phyloP scores from a whole-genome alignment of 805 yeast species.

The Kodamaea restingae region DNA sequence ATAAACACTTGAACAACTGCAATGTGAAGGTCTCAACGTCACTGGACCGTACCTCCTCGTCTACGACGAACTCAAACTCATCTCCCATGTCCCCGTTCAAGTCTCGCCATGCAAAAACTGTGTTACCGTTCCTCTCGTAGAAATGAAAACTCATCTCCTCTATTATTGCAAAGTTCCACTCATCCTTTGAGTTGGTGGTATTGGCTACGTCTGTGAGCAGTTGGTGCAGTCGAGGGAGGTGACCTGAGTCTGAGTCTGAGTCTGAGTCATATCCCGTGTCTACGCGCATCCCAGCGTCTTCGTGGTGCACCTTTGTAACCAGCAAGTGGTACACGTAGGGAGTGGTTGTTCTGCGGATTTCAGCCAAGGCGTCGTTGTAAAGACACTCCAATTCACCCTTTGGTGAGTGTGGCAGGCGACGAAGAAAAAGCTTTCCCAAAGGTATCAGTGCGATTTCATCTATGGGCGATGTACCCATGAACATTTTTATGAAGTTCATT shows the following conservation, averaged over 20 bases:
- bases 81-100: constrained; percentile 85
- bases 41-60: constrained; percentile 49
- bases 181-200: constrained; percentile 44
- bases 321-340: constrained; percentile 68
- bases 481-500: constrained; percentile 74
- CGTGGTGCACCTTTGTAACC: constrained; percentile 64
- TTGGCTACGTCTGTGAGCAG: constrained; percentile 26
- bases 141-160: constrained; percentile 55
- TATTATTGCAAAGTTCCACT: constrained; percentile 66
- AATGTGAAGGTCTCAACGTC: constrained; percentile 61
- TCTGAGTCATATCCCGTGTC: constrained; percentile 37
- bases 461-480: constrained; percentile 52
- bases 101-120: constrained; percentile 76
- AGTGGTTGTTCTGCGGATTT: constrained; percentile 63
- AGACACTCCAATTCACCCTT: constrained; percentile 82
- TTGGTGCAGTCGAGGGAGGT: constrained; percentile 17
- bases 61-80: constrained; percentile 73
- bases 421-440: constrained; percentile 71
- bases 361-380: constrained; percentile 73
- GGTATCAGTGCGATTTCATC: constrained; percentile 68
- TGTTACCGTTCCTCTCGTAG: constrained; percentile 49
- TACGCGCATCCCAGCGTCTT: constrained; percentile 37
- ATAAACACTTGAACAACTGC: constrained; percentile 63
- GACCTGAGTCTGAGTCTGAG: constrained; percentile 31
- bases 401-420: constrained; percentile 75